Conservation (phyloP, 495 filamentous ascomycete genomes). For the Talaromyces adpressus region DNA sequence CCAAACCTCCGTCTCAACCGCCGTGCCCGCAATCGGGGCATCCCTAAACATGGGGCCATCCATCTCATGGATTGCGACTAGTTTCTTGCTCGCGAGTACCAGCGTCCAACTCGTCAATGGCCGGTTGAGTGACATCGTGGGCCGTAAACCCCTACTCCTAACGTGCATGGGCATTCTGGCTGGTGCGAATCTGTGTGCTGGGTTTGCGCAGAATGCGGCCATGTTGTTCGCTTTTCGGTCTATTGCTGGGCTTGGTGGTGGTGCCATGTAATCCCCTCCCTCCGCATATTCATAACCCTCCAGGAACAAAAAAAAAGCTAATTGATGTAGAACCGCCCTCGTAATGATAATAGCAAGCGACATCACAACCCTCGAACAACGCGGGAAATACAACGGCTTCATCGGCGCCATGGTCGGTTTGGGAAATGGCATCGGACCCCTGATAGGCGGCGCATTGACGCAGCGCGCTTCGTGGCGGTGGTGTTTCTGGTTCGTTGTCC, state of each 20-base stretch:
- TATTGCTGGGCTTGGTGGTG: conserved; percentile 15
- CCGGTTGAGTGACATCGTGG: conserved; percentile 29
- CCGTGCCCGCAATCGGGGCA: conserved; percentile 24
- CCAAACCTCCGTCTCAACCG: conserved; percentile 23
- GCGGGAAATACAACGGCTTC: conserved; percentile 55
- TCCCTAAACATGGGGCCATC: conserved; percentile 18
- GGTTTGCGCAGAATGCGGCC: conserved; percentile 14
- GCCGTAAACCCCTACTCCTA: conserved; percentile 22
- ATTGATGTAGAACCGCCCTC: conserved; percentile 12
- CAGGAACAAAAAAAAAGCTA: neutral
- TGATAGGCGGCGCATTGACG: conserved; percentile 47
- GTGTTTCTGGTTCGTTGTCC: conserved; percentile 48
- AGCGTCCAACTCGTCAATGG: conserved; percentile 27
- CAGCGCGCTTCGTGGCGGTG: conserved; percentile 44
- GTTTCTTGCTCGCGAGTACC: conserved; percentile 24
- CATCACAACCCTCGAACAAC: conserved; percentile 44
- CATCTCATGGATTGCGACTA: conserved; percentile 26
- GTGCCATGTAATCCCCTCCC: conserved; percentile 1
- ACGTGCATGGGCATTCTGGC: conserved; percentile 16
- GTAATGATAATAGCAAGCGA: conserved; percentile 45
- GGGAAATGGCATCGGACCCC: conserved; percentile 46
- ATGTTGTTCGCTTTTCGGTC: conserved; percentile 16
- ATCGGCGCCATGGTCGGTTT: conserved; percentile 47
- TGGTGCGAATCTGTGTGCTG: conserved; percentile 17
- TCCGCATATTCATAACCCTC: no score